These are phyloP conservation scores for Aphanomyces euteiches DNA, from an alignment of 352 stramenopile genomes.

Conservation along the genomic window DNA sequence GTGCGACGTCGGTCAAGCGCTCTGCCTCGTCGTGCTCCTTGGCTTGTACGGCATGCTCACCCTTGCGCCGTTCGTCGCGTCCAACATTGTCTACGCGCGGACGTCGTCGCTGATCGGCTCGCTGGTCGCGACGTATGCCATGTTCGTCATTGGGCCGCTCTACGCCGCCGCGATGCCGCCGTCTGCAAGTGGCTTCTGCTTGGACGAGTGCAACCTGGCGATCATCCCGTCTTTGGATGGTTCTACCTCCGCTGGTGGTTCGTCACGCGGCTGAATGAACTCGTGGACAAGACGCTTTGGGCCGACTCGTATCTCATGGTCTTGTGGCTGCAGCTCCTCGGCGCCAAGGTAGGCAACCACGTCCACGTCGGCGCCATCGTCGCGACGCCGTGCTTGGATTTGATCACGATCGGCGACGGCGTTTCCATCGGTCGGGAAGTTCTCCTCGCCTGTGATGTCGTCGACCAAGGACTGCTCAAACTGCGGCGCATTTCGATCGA, in stretches of 20 bases:
- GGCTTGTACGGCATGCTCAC: neutral
- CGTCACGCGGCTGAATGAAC: neutral
- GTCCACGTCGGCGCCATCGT: conserved; percentile 1
- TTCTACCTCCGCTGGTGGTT: conserved; percentile 20
- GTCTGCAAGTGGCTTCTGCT: conserved; percentile 8
- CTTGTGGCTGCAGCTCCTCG: neutral
- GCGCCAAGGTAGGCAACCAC: conserved; percentile 9
- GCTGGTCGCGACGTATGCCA: neutral
- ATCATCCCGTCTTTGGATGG: neutral
- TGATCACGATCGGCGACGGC: neutral
- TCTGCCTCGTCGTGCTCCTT: neutral
- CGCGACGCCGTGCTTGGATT: neutral
- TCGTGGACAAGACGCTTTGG: neutral
- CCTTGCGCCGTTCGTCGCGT: neutral
- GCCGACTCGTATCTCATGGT: neutral
- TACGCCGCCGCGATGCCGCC: neutral
- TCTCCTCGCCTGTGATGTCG: neutral
- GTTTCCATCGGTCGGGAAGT: neutral
- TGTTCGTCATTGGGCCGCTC: neutral
- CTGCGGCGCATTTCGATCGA: conserved; percentile 3
- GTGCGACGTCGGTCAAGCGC: neutral
- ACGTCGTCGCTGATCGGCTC: neutral
- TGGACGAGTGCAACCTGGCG: neutral
- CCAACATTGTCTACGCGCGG: neutral
- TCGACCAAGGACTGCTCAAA: conserved; percentile 7